These are phyloP conservation scores for Chaetomidium leptoderma DNA, from an alignment of 495 filamentous ascomycete species.

Conservation along the genomic window DNA sequence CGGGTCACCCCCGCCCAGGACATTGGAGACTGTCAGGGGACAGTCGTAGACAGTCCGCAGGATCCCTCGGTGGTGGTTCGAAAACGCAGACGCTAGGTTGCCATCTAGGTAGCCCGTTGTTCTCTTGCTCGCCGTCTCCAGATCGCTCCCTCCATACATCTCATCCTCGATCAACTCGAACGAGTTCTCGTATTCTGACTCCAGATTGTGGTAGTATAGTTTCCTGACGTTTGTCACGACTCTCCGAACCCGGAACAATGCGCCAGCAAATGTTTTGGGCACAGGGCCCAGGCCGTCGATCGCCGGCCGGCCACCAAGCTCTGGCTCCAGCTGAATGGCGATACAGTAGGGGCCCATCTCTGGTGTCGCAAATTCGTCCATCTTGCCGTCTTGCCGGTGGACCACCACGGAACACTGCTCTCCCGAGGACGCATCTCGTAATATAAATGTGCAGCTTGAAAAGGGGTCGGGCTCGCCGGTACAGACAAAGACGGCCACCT, in stretches of 20 bases:
- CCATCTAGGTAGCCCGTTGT: slow-evolving; percentile 10
- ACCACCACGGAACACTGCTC: slow-evolving; percentile 16
- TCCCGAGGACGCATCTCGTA: slow-evolving; percentile 13
- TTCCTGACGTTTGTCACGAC: slow-evolving; percentile 21
- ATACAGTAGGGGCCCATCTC: slow-evolving; percentile 23
- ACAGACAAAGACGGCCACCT: slow-evolving; percentile 22
- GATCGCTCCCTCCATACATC: background rate
- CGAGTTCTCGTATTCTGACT: slow-evolving; percentile 19
- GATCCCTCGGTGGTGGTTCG: background rate
- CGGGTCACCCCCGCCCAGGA: background rate
- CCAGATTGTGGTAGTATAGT: slow-evolving; percentile 18
- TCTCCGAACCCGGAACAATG: slow-evolving; percentile 20
- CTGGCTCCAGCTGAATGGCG: slow-evolving; percentile 19
- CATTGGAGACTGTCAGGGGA: slow-evolving; percentile 15
- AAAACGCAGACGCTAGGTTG: slow-evolving; percentile 15
- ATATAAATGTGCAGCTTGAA: slow-evolving; percentile 15
- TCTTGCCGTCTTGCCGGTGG: slow-evolving; percentile 18
- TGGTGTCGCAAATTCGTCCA: slow-evolving; percentile 22
- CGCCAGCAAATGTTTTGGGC: slow-evolving; percentile 13
- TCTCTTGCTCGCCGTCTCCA: slow-evolving; percentile 12
- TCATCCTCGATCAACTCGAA: slow-evolving; percentile 22
- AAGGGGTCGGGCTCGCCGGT: slow-evolving; percentile 13
- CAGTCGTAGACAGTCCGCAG: slow-evolving; percentile 25
- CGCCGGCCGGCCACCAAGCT: background rate
- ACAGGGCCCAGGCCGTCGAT: background rate